phyloP scores from a whole-genome alignment of 2,329 filamentous ascomycete species.

The Diplodia mutila region DNA sequence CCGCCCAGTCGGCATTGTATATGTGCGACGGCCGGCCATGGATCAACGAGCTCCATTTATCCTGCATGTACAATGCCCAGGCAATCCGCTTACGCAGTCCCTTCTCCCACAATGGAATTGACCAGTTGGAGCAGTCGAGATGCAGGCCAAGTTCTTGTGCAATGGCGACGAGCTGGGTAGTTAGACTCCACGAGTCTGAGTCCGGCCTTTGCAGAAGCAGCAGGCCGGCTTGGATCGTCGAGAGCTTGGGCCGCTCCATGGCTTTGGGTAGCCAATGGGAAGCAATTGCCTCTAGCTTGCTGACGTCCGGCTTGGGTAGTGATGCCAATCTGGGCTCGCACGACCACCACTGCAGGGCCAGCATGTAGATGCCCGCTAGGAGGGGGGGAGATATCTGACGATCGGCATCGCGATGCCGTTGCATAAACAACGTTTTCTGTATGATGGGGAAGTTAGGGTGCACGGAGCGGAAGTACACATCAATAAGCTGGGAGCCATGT shows the following conservation, averaged over 20 bases:
- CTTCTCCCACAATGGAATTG: slow-evolving; percentile 85
- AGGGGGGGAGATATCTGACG: slow-evolving; percentile 76
- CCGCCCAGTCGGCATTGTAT: slow-evolving; percentile 73
- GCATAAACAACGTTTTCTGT: slow-evolving; percentile 77
- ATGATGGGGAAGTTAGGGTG: slow-evolving; percentile 83
- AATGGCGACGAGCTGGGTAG: slow-evolving; percentile 83
- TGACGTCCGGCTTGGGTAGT: slow-evolving; percentile 71
- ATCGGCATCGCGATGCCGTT: slow-evolving; percentile 74
- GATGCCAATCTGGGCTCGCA: slow-evolving; percentile 68
- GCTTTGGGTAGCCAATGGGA: slow-evolving; percentile 73
- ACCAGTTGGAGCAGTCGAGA: slow-evolving; percentile 84
- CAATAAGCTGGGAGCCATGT: slow-evolving; percentile 75
- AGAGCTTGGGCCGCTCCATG: slow-evolving; percentile 80
- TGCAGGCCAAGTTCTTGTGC: slow-evolving; percentile 87
- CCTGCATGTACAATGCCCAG: slow-evolving; percentile 93
- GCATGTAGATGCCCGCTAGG: slow-evolving; percentile 78
- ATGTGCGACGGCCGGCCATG: slow-evolving; percentile 84
- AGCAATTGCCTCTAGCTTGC: slow-evolving; percentile 73
- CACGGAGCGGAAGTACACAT: slow-evolving; percentile 79
- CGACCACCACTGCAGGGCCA: slow-evolving; percentile 89
- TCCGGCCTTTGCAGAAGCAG: slow-evolving; percentile 75
- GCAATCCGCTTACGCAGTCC: slow-evolving; percentile 82
- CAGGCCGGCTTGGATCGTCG: slow-evolving; percentile 76
- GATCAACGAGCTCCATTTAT: slow-evolving; percentile 86
- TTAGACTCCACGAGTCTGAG: slow-evolving; percentile 80